Base-by-base conservation (phyloP, 2,329 filamentous ascomycete species). In the Claviceps maximensis region DNA sequence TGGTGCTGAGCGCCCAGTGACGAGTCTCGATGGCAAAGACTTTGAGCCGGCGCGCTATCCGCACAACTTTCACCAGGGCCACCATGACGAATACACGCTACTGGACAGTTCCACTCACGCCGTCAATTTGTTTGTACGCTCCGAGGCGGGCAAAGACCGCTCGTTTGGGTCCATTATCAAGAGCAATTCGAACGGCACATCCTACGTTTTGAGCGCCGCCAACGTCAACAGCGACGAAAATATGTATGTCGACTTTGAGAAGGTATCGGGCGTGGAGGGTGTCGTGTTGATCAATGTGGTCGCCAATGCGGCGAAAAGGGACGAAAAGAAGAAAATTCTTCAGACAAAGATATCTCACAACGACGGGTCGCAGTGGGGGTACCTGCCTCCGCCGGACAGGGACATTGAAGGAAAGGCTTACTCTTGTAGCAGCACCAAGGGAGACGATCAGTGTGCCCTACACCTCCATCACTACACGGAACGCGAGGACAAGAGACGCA, bases 381-480 rank as follows among this genome's bases (percentile, higher is more conserved):
- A 83, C 57, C 71, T 98, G 10, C 69, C 80, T 12, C 83, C 89
- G n/a, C 91, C 89, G 0, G 63, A 69, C 40, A 79, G 82, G 59
- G 83, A 91, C 60, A 74, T 78, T 0, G 81, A 93, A 31, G 82
- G 80, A 59, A 87, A 91, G 60, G 67, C 74, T 2, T 94, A 85
- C 63, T 68, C 72, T 13, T 97, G 93, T 71, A 76, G 73, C 49
- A 75, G 75, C 55, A 70, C 71, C 25, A 71, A 74, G 41, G 79
- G 83, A 62, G 74, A 69, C 47, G 74, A 82, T 21, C 78, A 83
- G 53, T 98, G 94, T 66, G 85, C 88, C 3, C 75, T 99, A 53
- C 89, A 99, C 67, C 76, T 99, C 40, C 94, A 98, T 66, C 88
- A 91, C 53, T 99, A 95, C 70, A 97, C 94, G 0, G 93, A 98